Evolutionary conservation across 2,329 filamentous ascomycete species (phyloP).

Genomic region (Bisporella sp.): DNA sequence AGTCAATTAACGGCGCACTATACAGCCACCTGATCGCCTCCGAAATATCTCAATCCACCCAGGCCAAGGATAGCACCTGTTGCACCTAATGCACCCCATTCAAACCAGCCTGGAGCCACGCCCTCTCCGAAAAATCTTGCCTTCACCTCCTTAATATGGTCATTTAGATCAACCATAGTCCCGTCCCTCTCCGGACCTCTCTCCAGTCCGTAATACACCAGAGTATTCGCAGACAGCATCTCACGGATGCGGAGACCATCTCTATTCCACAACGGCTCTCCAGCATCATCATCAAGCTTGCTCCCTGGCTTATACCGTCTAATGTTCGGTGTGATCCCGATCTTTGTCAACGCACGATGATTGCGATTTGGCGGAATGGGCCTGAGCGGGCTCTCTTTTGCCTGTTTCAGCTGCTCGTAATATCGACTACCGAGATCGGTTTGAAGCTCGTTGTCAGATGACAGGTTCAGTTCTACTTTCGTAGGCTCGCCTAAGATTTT

Average conservation of each 20-base stretch:
- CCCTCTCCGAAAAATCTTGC: background rate
- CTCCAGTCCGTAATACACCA: slow-evolving; percentile 14
- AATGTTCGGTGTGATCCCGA: slow-evolving; percentile 16
- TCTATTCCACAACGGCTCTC: slow-evolving; percentile 6
- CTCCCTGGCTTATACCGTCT: slow-evolving; percentile 16
- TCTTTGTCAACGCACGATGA: slow-evolving; percentile 11
- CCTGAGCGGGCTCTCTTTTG: background rate
- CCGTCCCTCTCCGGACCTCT: background rate
- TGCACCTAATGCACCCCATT: background rate
- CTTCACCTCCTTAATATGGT: background rate
- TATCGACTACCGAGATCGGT: too few species aligned
- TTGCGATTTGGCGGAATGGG: slow-evolving; percentile 1
- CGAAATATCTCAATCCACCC: too few species aligned
- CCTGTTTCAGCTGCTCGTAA: background rate
- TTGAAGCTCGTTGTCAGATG: too few species aligned
- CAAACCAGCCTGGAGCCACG: slow-evolving; percentile 1
- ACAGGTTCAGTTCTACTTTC: too few species aligned
- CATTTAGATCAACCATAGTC: slow-evolving; percentile 3
- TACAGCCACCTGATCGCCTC: too few species aligned
- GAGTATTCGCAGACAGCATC: slow-evolving; percentile 10
- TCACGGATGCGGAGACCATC: slow-evolving; percentile 13
- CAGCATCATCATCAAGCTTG: slow-evolving; percentile 7
- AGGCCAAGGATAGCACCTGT: too few species aligned
- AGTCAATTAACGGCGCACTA: too few species aligned
- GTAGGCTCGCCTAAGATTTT: too few species aligned